phyloP scores from a whole-genome alignment of 2,329 filamentous ascomycete species.

The Phoma herbarum region DNA sequence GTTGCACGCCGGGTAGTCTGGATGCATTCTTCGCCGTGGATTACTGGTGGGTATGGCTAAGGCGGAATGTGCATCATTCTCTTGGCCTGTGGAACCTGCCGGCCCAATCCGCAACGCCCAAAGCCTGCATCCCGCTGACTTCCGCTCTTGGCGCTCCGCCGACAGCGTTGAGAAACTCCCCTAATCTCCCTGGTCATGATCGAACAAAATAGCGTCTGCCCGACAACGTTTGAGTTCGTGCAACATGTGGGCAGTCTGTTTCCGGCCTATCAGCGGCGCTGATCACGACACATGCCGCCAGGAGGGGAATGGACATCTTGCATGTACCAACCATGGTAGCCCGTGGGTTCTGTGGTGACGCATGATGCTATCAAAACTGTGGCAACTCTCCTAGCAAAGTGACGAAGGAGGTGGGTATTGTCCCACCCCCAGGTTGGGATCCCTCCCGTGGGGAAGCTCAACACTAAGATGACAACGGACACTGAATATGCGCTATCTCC shows the following conservation, averaged over 20 bases:
- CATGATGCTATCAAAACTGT: slow-evolving; percentile 18
- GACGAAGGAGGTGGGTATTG: slow-evolving; percentile 13
- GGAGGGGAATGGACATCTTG: slow-evolving; percentile 16
- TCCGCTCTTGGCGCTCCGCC: slow-evolving; percentile 41
- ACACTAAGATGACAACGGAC: slow-evolving; percentile 30
- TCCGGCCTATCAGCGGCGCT: slow-evolving; percentile 24
- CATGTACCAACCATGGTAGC: slow-evolving; percentile 28
- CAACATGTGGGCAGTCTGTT: slow-evolving; percentile 18
- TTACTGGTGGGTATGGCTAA: slow-evolving; percentile 31
- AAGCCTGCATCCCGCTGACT: slow-evolving; percentile 28
- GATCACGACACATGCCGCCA: slow-evolving; percentile 19
- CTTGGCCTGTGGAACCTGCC: slow-evolving; percentile 35
- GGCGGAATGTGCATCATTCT: slow-evolving; percentile 35
- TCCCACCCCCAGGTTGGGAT: slow-evolving; percentile 13
- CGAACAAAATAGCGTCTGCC: slow-evolving; percentile 14
- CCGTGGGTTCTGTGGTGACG: slow-evolving; percentile 25
- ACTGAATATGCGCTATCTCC: slow-evolving; percentile 25
- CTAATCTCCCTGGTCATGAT: slow-evolving; percentile 28
- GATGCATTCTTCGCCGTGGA: slow-evolving; percentile 21
- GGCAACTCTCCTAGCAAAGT: slow-evolving; percentile 7
- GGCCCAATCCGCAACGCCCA: slow-evolving; percentile 28
- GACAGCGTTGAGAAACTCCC: slow-evolving; percentile 23
- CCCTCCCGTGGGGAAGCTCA: slow-evolving; percentile 21
- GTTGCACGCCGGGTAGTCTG: slow-evolving; percentile 32
- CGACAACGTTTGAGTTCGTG: slow-evolving; percentile 24